Evolutionary conservation across 192 early-diverging fungal genomes (phyloP).

Genomic region (Globomyces pollinis-pini): DNA sequence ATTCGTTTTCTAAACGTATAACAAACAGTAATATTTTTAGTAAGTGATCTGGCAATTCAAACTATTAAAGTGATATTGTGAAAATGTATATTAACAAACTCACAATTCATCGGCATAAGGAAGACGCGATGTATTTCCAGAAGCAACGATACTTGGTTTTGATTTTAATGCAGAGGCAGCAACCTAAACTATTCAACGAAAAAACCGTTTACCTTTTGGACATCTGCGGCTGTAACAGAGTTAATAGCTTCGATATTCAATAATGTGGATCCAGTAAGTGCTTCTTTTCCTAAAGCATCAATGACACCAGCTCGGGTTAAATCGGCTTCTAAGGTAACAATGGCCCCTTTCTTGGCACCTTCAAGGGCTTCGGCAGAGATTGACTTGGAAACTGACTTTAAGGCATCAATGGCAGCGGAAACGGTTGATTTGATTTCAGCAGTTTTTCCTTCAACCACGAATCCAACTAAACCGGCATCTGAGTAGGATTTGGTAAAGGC

Average conservation of each 20-base stretch:
- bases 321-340: constrained; percentile 34
- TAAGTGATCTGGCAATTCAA: no score
- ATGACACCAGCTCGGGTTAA: constrained; percentile 19
- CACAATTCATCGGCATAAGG: constrained; percentile 70
- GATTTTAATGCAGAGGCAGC: constrained; percentile 54
- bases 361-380: constrained; percentile 26
- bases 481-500: constrained; percentile 84
- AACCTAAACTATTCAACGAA: constrained; percentile 23
- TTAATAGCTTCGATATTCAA: constrained; percentile 54
- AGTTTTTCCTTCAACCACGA: constrained; percentile 52
- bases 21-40: no score
- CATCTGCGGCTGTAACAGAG: constrained; percentile 50
- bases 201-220: constrained; percentile 45
- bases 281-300: constrained; percentile 26
- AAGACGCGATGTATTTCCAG: constrained; percentile 62
- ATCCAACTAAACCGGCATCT: constrained; percentile 85
- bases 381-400: constrained; percentile 28
- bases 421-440: constrained; percentile 29
- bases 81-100: constrained; percentile 12
- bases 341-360: constrained; percentile 41
- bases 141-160: constrained; percentile 70
- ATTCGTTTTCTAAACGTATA: no score
- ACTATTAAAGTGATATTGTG: no score
- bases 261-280: constrained; percentile 16
- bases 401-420: constrained; percentile 23